Evolutionary conservation across 2,329 filamentous ascomycete genomes (phyloP).

Genomic region (Sporothrix sp.): DNA sequence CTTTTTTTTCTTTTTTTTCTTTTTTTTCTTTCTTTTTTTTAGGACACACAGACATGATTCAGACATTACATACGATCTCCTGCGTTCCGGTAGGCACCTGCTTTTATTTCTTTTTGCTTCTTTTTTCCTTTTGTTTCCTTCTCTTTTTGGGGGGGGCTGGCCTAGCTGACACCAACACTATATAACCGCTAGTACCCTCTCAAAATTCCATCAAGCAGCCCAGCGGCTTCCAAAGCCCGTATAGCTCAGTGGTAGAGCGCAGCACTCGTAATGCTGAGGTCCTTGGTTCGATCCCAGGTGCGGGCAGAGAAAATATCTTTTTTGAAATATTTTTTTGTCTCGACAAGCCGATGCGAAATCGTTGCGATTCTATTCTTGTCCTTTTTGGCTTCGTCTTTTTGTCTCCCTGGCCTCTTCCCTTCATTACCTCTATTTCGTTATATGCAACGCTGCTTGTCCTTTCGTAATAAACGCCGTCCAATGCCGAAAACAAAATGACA

Average conservation of each 20-base stretch:
- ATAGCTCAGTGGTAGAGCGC: constrained; percentile 18
- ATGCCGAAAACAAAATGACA: no score
- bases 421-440: background rate
- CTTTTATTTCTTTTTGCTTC: background rate
- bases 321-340: background rate
- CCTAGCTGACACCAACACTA: background rate
- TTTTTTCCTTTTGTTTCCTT: background rate
- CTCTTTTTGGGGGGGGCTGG: background rate
- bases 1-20: background rate
- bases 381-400: background rate
- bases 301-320: constrained; percentile 10
- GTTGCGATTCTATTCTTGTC: background rate
- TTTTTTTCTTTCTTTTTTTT: background rate
- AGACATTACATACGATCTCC: background rate
- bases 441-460: background rate
- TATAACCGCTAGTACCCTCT: background rate
- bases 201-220: background rate
- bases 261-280: constrained; percentile 18
- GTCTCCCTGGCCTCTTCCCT: background rate
- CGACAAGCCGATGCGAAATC: no score
- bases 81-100: background rate
- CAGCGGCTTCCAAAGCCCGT: constrained; percentile 7
- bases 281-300: constrained; percentile 17
- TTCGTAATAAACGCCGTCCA: background rate
- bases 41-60: background rate